Percentiles rank a stretch among this genome's conserved stretches.
Evolutionary conservation across 345 rosid species (phyloP).

Genomic region (Citrus inodora): DNA sequence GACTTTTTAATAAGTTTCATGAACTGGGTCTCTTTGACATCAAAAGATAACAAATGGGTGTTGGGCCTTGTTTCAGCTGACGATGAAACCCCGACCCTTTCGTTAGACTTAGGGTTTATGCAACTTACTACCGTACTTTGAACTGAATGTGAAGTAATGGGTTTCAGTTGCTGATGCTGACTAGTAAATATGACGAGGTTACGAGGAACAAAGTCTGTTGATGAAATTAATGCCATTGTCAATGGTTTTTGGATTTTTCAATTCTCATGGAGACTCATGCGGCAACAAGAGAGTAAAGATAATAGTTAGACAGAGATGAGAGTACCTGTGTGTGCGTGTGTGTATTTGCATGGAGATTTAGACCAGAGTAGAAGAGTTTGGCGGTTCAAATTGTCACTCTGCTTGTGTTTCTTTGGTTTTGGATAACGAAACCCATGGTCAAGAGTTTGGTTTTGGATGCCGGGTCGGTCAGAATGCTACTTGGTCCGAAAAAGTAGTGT

Average conservation of each 20-base stretch:
- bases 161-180: slow-evolving; percentile 21
- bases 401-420: neutral
- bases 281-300: neutral
- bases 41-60: slow-evolving; percentile 47
- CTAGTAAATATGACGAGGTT: slow-evolving; percentile 21
- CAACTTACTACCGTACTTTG: slow-evolving; percentile 18
- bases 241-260: slow-evolving; percentile 12
- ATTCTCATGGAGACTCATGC: slow-evolving; percentile 7
- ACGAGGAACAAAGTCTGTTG: slow-evolving; percentile 31
- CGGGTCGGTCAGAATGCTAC: slow-evolving; percentile 9
- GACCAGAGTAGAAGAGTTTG: neutral
- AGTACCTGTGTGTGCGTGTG: slow-evolving; percentile 7
- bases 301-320: neutral
- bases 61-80: slow-evolving; percentile 34
- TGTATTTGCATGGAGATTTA: neutral
- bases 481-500: neutral
- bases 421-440: slow-evolving; percentile 19
- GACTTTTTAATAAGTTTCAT: slow-evolving; percentile 54
- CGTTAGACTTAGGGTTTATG: slow-evolving; percentile 12
- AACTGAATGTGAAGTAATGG: slow-evolving; percentile 26
- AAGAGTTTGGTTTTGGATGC: neutral
- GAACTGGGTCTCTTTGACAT: slow-evolving; percentile 54
- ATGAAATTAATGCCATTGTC: slow-evolving; percentile 34
- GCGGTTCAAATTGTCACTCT: neutral
- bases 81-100: slow-evolving; percentile 13